Evolutionary conservation across 768 basidiomycete genomes (phyloP), one percentile per base, ranked within the genome.

Genomic region (Hygrocybe punicea): DNA sequence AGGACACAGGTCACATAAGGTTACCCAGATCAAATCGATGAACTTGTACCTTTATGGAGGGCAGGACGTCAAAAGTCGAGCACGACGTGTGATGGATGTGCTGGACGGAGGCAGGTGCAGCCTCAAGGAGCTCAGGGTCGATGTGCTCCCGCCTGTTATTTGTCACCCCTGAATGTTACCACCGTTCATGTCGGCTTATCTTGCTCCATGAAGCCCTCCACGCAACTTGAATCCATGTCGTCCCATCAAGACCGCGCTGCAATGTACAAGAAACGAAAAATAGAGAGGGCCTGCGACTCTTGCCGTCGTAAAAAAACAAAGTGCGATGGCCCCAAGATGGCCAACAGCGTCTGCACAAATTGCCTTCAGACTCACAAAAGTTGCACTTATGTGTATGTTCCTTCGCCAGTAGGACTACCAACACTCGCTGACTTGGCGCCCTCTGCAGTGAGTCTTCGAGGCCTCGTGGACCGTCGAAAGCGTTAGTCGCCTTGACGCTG

Each of bases 401-500:
- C 34, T 36, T 48, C 40, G 3, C 36, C 52, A 55, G 9, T 4
- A 16, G 8, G 10, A 16, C 2, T 3, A 16, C 33, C 19, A 48
- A 37, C 23, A 33, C 34, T 34, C 33, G 33, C 61, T 19, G 16
- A 39, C n/a, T 45, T 50, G 36, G 36, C 23, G 29, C 37, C 7
- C 8, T 55, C 44, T 36, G 11, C 53, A 85, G 84, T n/a, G 85
- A 86, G 66, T 75, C 74, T 2, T 86, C 85, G 4, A 82, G 82
- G 60, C 84, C 84, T 56, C 77, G 85, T 53, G 84, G 84, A 0
- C 85, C 85, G 21, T 81, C 85, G 4, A 87, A 87, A 71, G 84
- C 82, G 83, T 87, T 58, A 63, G 84, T 77, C 51, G 44, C 14
- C 45, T 55, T 46, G 51, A 17, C 45, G 36, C 46, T 23, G 33